phyloP scores from a whole-genome alignment of 352 stramenopile genomes.

The Phytophthora sojae region DNA sequence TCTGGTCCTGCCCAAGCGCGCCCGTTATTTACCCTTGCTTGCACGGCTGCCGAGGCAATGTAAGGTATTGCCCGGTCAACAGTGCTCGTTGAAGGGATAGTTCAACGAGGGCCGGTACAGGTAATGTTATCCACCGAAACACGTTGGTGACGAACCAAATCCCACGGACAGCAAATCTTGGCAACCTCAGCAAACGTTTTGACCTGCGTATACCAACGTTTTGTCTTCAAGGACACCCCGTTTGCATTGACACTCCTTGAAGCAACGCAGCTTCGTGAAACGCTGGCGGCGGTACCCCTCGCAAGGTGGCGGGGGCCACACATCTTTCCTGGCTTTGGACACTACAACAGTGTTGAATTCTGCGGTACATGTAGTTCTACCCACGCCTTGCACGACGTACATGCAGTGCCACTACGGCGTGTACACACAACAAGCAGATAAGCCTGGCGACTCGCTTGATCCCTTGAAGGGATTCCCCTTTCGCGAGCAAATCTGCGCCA shows the following conservation, averaged over 20 bases:
- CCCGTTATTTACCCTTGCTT: too few species aligned
- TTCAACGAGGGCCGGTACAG: not conserved
- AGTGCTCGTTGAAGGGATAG: not conserved
- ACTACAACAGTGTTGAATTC: not conserved
- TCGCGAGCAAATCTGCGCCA: conserved; percentile 7
- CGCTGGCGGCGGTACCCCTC: not conserved
- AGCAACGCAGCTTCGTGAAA: not conserved
- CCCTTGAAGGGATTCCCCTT: not conserved
- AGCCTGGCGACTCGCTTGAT: not conserved
- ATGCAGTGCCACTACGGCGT: too few species aligned
- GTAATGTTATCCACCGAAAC: conserved; percentile 14
- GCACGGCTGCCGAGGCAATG: too few species aligned
- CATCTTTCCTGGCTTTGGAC: not conserved
- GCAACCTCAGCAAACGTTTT: not conserved
- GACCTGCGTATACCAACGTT: not conserved
- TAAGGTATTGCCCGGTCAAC: not conserved
- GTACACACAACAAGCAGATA: not conserved
- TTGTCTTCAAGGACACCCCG: not conserved
- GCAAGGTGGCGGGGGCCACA: too few species aligned
- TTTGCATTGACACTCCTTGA: not conserved
- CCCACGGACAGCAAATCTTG: conserved; percentile 18
- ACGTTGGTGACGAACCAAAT: conserved; percentile 18
- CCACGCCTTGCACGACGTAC: too few species aligned
- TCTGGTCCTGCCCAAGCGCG: conserved; percentile 2
- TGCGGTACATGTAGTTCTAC: too few species aligned